These are phyloP conservation scores for Pythium vanterpoolii DNA, from an alignment of 352 stramenopile genomes.

Conservation along the genomic window DNA sequence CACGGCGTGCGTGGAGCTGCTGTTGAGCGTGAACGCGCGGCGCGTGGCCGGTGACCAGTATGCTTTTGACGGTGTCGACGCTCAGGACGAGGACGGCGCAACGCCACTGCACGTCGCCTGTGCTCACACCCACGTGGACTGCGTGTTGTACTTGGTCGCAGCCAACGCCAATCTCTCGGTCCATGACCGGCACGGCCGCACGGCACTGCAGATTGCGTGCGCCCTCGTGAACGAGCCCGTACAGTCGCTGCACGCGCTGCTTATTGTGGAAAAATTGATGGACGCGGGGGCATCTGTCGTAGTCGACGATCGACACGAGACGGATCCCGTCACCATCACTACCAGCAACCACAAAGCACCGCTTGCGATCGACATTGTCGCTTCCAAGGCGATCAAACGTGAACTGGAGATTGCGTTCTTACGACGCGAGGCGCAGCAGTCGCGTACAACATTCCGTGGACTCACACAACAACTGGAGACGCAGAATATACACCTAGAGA, in stretches of 20 bases:
- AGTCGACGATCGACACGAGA: conserved; percentile 10
- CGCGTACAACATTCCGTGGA: background rate
- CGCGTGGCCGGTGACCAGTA: conserved; percentile 38
- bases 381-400: conserved; percentile 40
- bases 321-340: background rate
- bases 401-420: conserved; percentile 63
- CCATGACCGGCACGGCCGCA: conserved; percentile 28
- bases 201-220: conserved; percentile 44
- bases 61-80: conserved; percentile 51
- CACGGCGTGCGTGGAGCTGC: conserved; percentile 50
- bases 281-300: conserved; percentile 31
- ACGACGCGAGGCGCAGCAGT: conserved; percentile 27
- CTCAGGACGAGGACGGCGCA: conserved; percentile 36
- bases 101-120: conserved; percentile 66
- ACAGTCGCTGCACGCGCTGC: conserved; percentile 24
- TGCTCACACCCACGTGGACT: conserved; percentile 32
- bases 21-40: conserved; percentile 53
- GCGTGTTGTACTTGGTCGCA: conserved; percentile 57
- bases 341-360: background rate
- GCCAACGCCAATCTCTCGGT: conserved; percentile 45
- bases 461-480: background rate
- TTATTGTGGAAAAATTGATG: conserved; percentile 54
- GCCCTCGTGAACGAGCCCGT: conserved; percentile 40
- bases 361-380: conserved; percentile 47
- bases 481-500: background rate